Evolutionary conservation across 1,139 yeast species (phyloP), one percentile per base, ranked within the genome.

Genomic region (Hansenula sp.): DNA sequence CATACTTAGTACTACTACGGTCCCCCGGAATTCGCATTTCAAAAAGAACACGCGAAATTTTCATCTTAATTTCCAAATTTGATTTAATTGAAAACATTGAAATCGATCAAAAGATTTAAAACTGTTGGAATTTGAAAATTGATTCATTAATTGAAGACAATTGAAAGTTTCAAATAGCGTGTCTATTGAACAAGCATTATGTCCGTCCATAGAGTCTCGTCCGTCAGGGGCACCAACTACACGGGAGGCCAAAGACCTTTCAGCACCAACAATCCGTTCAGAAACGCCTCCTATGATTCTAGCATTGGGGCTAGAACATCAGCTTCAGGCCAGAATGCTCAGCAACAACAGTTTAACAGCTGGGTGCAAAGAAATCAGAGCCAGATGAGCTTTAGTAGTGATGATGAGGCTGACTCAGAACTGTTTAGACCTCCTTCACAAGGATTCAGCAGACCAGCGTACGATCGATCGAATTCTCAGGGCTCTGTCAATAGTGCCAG

Each of bases 181-280:
- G 15, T 12, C 17, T 7, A n/a, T 7, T 15, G 17, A 12, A 7
- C 5, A 5, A 7, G 5, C 9, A 21, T 3, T 25, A 36, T 36
- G 38, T 27, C 38, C 2, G 38, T 36, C 16, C 53, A 52, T 33
- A 50, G 58, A 49, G 39, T 50, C 4, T 38, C 34, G 3, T 29
- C 34, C 27, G 25, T 45, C 41, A 29, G 41, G 19, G 25, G 25
- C 36, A 30, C 44, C 42, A n/a, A 29, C 43, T 28, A 28, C 43
- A 25, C 41, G 46, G 33, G 16, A 48, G 19, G 38, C 50, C 17
- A 18, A 32, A 70, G 81, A 54, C 71, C 82, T 44, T 70, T 76
- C 49, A 77, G 84, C 13, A 69, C 79, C 27, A 77, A 78, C 55
- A 80, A 80, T 53, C 86, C 86, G 17, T 80, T 80, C 60, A 70